Percentiles rank a stretch among this genome's conserved stretches.
Evolutionary conservation across 228 moss, liverwort and hornwort species (phyloP).

Genomic region (Sphagnum fallax): DNA sequence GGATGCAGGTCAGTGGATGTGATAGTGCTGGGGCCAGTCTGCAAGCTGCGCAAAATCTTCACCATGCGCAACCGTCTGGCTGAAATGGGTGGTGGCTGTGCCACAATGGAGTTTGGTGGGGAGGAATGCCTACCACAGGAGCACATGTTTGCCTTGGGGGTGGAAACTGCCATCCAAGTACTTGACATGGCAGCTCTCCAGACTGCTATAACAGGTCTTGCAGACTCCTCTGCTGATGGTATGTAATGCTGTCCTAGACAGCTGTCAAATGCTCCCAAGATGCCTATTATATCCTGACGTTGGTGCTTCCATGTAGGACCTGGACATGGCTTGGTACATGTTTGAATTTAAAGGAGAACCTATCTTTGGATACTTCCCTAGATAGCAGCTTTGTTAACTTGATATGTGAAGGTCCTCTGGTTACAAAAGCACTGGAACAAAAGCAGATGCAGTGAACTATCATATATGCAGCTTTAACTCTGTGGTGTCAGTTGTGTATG

Average conservation of each 20-base stretch:
- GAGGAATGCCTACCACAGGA: constrained; percentile 68
- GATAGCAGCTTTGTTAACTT: too few relatives aligned
- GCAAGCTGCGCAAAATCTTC: constrained; percentile 83
- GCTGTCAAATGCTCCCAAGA: too few relatives aligned
- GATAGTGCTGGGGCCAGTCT: constrained; percentile 64
- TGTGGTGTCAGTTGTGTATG: too few relatives aligned
- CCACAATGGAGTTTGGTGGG: constrained; percentile 7
- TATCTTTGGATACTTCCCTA: too few relatives aligned
- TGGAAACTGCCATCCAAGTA: constrained; percentile 54
- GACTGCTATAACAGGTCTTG: constrained; percentile 1
- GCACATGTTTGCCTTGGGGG: constrained; percentile 59
- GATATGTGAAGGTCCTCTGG: too few relatives aligned
- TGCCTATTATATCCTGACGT: too few relatives aligned
- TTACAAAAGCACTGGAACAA: too few relatives aligned
- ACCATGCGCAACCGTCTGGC: constrained; percentile 66
- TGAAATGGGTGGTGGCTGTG: constrained; percentile 11
- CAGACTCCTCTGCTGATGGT: constrained; percentile 24
- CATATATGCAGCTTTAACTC: too few relatives aligned
- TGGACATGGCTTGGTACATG: too few relatives aligned
- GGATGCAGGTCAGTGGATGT: constrained; percentile 60
- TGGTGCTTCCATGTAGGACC: too few relatives aligned
- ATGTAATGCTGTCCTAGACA: background rate
- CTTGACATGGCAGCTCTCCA: constrained; percentile 41
- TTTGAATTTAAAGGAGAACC: too few relatives aligned
- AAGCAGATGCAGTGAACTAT: too few relatives aligned